Conservation (phyloP, 2,329 filamentous ascomycete genomes). For the Aspergillus viridinutans region DNA sequence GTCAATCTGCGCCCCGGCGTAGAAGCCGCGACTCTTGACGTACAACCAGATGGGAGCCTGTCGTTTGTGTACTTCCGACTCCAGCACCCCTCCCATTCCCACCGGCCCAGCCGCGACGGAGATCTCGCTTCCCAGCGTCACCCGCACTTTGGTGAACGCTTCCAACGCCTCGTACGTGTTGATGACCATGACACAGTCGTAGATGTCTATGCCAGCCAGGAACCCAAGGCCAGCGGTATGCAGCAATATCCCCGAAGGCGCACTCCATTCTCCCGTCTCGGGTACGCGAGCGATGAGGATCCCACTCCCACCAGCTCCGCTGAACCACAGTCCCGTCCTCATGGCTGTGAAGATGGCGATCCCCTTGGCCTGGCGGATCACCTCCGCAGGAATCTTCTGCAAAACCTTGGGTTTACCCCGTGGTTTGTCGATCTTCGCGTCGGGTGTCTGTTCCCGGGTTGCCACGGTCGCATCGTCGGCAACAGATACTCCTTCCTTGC, state of each 20-base stretch:
- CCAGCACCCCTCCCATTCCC: conserved; percentile 66
- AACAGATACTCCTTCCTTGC: conserved; percentile 68
- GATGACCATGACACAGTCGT: conserved; percentile 92
- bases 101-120: conserved; percentile 72
- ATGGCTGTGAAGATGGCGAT: conserved; percentile 92
- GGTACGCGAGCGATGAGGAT: conserved; percentile 74
- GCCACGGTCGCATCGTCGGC: conserved; percentile 31
- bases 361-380: conserved; percentile 83
- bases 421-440: conserved; percentile 47
- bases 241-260: conserved; percentile 81
- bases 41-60: conserved; percentile 75
- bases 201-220: conserved; percentile 84
- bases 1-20: conserved; percentile 78
- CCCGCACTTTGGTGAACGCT: conserved; percentile 71
- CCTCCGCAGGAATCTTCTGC: conserved; percentile 78
- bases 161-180: conserved; percentile 80
- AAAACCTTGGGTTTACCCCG: conserved; percentile 59
- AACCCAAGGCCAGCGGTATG: conserved; percentile 86
- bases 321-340: conserved; percentile 86
- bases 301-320: conserved; percentile 85
- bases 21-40: conserved; percentile 81
- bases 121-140: conserved; percentile 77
- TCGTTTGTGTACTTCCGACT: conserved; percentile 62
- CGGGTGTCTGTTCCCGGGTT: conserved; percentile 9
- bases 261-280: conserved; percentile 82